Evolutionary conservation across 163 green algal genomes (phyloP), one percentile per base, ranked within the genome.

Genomic region (Scenedesmus sp.): DNA sequence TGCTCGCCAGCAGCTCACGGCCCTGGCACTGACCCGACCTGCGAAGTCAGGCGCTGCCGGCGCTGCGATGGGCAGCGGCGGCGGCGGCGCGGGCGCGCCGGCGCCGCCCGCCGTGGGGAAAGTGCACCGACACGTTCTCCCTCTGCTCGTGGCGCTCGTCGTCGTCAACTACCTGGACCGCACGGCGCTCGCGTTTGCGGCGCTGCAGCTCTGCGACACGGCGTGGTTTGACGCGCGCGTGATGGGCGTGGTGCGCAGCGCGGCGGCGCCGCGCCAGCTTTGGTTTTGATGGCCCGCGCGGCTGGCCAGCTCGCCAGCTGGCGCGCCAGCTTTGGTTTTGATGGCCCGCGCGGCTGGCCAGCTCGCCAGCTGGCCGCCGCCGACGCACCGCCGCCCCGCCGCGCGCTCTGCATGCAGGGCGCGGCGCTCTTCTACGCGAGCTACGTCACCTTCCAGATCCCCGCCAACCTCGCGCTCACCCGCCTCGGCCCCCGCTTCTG

Each of bases 401-500:
- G 22, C 4, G 18, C 13, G 24, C 28, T 51, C 10, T 51, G 22
- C 60, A 48, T 26, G 60, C 60, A 80, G 71, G 71, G 73, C 18
- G 65, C 60, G 17, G 60, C 45, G n/a, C 31, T 81, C 20, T 74
- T 74, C 48, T 81, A 73, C 36, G 51, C 65, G 3, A 54, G 45
- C 15, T 75, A 73, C 34, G 50, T 74, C 3, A 22, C 50, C 4
- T 74, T 34, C 18, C 73, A 81, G 36, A 75, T 81, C 20, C 74
- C 74, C n/a, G 62, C 29, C 33, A 81, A 81, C 63, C 51, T 81
- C 9, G 15, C 64, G 1, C 28, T 81, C 14, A 31, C 39, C n/a
- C 50, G 63, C n/a, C 28, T 81, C 10, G 74, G 74, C 3, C 45
- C 74, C 22, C 65, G 48, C 29, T 62, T 63, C 20, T 93, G 87